Base-by-base conservation (phyloP, 2,329 filamentous ascomycete genomes). In the Aspergillus piperis region DNA sequence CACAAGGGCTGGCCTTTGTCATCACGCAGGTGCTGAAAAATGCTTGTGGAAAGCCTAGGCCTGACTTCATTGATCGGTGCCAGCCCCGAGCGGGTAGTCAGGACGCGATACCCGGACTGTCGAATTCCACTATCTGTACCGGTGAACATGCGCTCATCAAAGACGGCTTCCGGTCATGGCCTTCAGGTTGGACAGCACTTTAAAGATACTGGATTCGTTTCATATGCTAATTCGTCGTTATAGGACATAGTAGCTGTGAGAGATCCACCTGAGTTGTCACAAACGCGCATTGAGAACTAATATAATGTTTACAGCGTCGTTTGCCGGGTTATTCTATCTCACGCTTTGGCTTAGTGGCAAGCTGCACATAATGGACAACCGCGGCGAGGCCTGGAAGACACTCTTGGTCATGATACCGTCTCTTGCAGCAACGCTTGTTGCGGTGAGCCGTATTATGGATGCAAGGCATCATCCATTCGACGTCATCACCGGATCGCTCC, bases 391-490 rank as follows among this genome's bases (percentile, higher is more conserved):
- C 15, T 87, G 84, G 84, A 86, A 86, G 67, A 74, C 82, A 2
- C 78, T 86, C 58, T 68, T 86, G 21, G 79, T 85, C 41, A 73
- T 85, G 61, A 73, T 83, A 4, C 84, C 84, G 1, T 77, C 80
- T 8, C 76, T 87, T 15, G 83, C 77, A 21, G 84, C 84, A 17
- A 78, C 79, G 10, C 77, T 86, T 44, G 78, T 87, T 56, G 82
- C 84, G 5, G 81, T 83, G 39, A 82, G 81, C 13, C 81, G 84
- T 48, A 86, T 86, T 59, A 86, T 86, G 84, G 84, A 87, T 65
- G 84, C 84, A 21, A 80, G 84, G 15, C 84, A 87, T 60, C 84
- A 87, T 65, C 83, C 84, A 0, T 86, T 87, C 69, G 84, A 87
- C 64, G 84, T 87, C 30, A 77, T 87, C 42, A 81, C 80, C 11